Evolutionary conservation across 2,329 filamentous ascomycete genomes (phyloP).

Genomic region (Clarireedia monteithiana): DNA sequence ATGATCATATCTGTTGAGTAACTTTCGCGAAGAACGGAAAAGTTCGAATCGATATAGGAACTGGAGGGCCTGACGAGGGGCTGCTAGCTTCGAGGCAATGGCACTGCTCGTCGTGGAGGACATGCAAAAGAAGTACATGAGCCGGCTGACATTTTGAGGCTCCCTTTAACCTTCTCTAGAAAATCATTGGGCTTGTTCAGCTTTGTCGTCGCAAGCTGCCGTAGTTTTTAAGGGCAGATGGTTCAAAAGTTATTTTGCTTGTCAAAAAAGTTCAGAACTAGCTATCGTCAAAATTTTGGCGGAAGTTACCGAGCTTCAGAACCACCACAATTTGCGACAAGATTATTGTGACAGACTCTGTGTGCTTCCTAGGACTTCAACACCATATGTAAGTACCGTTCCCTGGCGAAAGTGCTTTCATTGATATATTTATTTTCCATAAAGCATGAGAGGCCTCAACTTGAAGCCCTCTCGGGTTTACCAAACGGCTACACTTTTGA

Average conservation of each 20-base stretch:
- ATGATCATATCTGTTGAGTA: background rate
- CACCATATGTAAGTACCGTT: background rate
- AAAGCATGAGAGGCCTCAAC: slow-evolving; percentile 26
- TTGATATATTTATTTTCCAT: too few relatives aligned
- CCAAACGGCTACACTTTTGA: slow-evolving; percentile 37
- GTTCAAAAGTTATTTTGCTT: slow-evolving; percentile 1
- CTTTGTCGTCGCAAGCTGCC: background rate
- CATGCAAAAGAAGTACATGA: slow-evolving; percentile 55
- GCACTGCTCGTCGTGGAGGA: slow-evolving; percentile 41
- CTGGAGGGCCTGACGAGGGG: slow-evolving; percentile 27
- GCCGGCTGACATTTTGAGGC: slow-evolving; percentile 50
- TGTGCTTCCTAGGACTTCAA: background rate
- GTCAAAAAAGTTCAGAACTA: slow-evolving; percentile 3
- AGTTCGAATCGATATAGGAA: slow-evolving; percentile 26
- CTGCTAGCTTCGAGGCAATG: slow-evolving; percentile 38
- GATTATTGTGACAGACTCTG: background rate
- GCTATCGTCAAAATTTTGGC: slow-evolving; percentile 8
- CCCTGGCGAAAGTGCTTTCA: too few relatives aligned
- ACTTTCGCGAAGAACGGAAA: slow-evolving; percentile 7
- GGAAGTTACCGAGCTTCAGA: slow-evolving; percentile 5
- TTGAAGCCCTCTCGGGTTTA: slow-evolving; percentile 38
- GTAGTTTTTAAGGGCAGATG: background rate
- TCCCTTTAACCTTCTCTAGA: slow-evolving; percentile 18
- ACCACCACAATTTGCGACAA: slow-evolving; percentile 4
- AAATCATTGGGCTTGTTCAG: slow-evolving; percentile 16